Base-by-base conservation (phyloP, 495 filamentous ascomycete genomes). In the Darksidea phi region DNA sequence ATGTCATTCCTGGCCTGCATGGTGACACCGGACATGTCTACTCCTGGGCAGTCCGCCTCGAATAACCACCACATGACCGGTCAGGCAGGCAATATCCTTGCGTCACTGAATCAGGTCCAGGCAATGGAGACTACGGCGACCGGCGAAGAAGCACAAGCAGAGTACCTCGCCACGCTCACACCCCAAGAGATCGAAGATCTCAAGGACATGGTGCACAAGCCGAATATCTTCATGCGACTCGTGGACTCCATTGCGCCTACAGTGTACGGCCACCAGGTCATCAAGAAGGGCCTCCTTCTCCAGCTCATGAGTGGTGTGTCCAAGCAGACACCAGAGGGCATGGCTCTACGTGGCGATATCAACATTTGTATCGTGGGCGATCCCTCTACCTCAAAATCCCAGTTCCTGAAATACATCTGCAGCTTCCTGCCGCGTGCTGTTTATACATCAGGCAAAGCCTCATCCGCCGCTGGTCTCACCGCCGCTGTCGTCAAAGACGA, bases 301-400 rank as follows among this genome's bases (percentile, higher is more conserved):
- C 94, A 98, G 72, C 77, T 98, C 48, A 89, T 98, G 80, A 87
- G 90, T 4, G 94, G 94, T 75, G 90, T 99, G 11, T 82, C 83
- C 74, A 99, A 99, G 73, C 86, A 84, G 1, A 91, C 91, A 0
- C 82, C 87, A 3, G 94, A 99, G 76, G 92, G 89, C 54, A 90
- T 99, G 88, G 84, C 88, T 55, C 82, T 99, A 23, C 83, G 94
- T 78, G 94, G 94, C 67, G 94, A 99, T 72, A 89, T 99, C 79
- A 99, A 99, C 73, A 92, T 99, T 63, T 99, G 94, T 72, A 91
- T 99, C 68, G 95, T 99, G 54, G 94, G 94, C 64, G 94, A 99
- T 71, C 94, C 94, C 1, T 93, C 89, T n/a, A 99, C 94, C 1
- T 94, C 89, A 61, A 99, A 99, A 74, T 95, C 90, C 59, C 94